Evolutionary conservation across 2,329 filamentous ascomycete species (phyloP).

Genomic region (Chalaropsis ovoidea): DNA sequence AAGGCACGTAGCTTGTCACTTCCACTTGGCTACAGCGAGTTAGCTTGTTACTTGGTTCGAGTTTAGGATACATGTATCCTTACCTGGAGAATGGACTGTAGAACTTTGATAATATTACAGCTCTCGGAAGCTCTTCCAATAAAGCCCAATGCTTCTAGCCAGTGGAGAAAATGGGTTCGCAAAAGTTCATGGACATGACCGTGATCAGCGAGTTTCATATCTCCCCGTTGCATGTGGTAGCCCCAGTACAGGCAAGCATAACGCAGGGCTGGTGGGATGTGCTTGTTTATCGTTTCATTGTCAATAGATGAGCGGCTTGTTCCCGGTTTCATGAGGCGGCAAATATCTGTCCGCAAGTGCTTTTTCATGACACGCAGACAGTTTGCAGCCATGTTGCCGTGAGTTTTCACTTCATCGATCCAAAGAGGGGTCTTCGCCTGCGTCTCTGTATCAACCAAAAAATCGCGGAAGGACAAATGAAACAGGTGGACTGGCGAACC

Average conservation of each 20-base stretch:
- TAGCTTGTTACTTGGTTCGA: neutral
- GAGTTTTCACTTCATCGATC: neutral
- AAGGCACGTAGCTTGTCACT: neutral
- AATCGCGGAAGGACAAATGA: slow-evolving; percentile 2
- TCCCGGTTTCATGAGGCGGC: neutral
- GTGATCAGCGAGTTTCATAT: slow-evolving; percentile 28
- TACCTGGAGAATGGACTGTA: neutral
- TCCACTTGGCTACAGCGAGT: neutral
- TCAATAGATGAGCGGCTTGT: neutral
- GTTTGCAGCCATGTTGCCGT: neutral
- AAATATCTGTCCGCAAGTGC: neutral
- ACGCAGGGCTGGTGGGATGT: neutral
- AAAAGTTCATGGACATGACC: slow-evolving; percentile 31
- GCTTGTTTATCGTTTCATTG: neutral
- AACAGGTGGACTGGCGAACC: neutral
- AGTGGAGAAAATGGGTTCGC: neutral
- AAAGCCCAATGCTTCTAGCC: neutral
- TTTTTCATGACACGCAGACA: neutral
- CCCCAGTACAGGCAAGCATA: neutral
- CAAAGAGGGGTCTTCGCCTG: neutral
- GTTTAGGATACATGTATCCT: neutral
- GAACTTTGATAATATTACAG: neutral
- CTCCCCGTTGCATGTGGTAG: neutral
- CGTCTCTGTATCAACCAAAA: neutral
- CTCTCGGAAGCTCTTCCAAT: neutral